phyloP scores from a whole-genome alignment of 2,329 filamentous ascomycete genomes.

The Talaromyces sp. region DNA sequence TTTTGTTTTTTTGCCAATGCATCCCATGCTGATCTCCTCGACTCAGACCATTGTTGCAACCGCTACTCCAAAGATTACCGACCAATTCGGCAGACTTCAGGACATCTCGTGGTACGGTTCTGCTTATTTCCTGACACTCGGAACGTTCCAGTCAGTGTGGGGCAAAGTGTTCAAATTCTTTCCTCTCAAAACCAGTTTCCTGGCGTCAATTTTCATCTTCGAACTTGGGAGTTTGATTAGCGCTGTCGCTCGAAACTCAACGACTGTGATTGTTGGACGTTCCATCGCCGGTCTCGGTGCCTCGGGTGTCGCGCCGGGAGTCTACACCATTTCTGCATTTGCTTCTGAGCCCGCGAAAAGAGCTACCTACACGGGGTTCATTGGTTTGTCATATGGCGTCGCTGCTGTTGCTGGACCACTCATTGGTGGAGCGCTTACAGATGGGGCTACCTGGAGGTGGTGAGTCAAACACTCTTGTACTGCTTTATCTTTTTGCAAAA shows the following conservation, averaged over 20 bases:
- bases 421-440: slow-evolving; percentile 41
- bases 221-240: slow-evolving; percentile 35
- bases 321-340: slow-evolving; percentile 18
- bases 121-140: slow-evolving; percentile 29
- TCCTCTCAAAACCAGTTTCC: slow-evolving; percentile 26
- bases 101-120: slow-evolving; percentile 31
- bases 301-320: slow-evolving; percentile 25
- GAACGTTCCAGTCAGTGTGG: slow-evolving; percentile 25
- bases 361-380: neutral
- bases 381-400: slow-evolving; percentile 28
- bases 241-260: slow-evolving; percentile 27
- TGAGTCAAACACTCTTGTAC: slow-evolving; percentile 15
- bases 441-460: slow-evolving; percentile 42
- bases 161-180: slow-evolving; percentile 25
- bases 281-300: slow-evolving; percentile 29
- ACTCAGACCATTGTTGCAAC: slow-evolving; percentile 28
- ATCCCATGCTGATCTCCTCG: neutral
- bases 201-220: slow-evolving; percentile 35
- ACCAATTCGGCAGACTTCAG: slow-evolving; percentile 19
- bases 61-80: slow-evolving; percentile 21
- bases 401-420: slow-evolving; percentile 44
- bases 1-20: neutral
- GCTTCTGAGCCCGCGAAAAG: neutral
- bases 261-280: slow-evolving; percentile 33
- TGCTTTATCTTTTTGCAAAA: slow-evolving; percentile 24